phyloP scores from a whole-genome alignment of 73 alveolate species.

The Paramecium octaurelia region DNA sequence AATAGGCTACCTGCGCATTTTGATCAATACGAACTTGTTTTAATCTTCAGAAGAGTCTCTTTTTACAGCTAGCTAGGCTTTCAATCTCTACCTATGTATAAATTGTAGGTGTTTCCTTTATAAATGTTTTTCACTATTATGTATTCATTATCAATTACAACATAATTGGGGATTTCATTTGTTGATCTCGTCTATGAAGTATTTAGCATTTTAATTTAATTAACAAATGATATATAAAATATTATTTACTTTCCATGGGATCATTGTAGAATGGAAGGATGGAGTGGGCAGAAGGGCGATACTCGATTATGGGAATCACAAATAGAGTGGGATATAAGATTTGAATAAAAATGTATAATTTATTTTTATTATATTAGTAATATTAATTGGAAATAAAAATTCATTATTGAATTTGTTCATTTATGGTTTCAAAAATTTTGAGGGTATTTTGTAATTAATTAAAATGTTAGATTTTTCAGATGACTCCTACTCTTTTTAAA shows the following conservation, averaged over 20 bases:
- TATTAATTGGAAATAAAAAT: background rate
- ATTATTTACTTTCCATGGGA: background rate
- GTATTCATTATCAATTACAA: background rate
- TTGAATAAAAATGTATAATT: no score
- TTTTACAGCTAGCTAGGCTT: background rate
- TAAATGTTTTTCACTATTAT: background rate
- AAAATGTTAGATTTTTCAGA: background rate
- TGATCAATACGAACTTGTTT: background rate
- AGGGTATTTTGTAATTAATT: background rate
- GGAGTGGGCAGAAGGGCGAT: no score
- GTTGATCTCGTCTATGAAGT: background rate
- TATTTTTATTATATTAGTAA: background rate
- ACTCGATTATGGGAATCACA: no score
- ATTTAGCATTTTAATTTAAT: background rate
- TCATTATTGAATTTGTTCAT: background rate
- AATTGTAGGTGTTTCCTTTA: slow-evolving; percentile 2
- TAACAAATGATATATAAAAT: background rate
- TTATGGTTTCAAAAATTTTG: background rate
- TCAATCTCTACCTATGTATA: background rate
- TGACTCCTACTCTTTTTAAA: background rate
- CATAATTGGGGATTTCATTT: background rate
- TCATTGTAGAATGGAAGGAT: no score
- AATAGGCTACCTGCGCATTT: background rate
- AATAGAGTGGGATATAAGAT: no score
- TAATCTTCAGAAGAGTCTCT: background rate